These are phyloP conservation scores for Dictyostelium purpureum DNA, from an alignment of 78 protist species.

Conservation along the genomic window DNA sequence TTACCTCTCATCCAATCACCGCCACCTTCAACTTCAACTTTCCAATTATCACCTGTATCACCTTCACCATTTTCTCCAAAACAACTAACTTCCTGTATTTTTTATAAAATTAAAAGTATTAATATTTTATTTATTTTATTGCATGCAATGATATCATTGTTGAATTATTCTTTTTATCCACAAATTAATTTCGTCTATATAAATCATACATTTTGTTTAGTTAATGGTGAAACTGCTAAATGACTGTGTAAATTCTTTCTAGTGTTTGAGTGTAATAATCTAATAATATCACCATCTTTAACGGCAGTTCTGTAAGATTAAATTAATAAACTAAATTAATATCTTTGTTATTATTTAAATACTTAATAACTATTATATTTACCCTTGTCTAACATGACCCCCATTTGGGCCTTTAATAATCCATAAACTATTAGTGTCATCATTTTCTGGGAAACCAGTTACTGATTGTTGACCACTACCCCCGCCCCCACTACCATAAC, in stretches of 20 bases:
- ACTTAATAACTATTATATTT: neutral
- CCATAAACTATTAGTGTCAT: constrained; percentile 87
- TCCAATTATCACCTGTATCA: constrained; percentile 89
- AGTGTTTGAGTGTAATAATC: constrained; percentile 81
- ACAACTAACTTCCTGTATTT: constrained; percentile 60
- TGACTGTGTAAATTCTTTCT: constrained; percentile 85
- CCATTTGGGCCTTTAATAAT: constrained; percentile 72
- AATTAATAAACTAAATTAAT: neutral
- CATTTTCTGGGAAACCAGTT: constrained; percentile 87
- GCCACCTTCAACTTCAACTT: constrained; percentile 34
- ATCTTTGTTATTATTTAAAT: neutral
- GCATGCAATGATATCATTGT: neutral
- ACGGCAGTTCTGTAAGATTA: constrained; percentile 27
- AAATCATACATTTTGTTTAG: constrained; percentile 64
- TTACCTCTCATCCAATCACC: constrained; percentile 62
- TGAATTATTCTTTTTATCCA: neutral
- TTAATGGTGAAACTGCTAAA: constrained; percentile 83
- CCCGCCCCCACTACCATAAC: constrained; percentile 81
- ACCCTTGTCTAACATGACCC: constrained; percentile 42
- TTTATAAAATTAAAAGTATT: neutral
- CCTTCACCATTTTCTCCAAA: constrained; percentile 89
- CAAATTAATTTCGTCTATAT: too few species aligned
- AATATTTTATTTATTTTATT: neutral
- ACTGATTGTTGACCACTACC: constrained; percentile 91
- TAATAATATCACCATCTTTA: constrained; percentile 70